Percentiles rank a stretch among this genome's conserved stretches.
phyloP scores from a whole-genome alignment of 192 early-diverging fungal genomes.

The Coemansia sp. region DNA sequence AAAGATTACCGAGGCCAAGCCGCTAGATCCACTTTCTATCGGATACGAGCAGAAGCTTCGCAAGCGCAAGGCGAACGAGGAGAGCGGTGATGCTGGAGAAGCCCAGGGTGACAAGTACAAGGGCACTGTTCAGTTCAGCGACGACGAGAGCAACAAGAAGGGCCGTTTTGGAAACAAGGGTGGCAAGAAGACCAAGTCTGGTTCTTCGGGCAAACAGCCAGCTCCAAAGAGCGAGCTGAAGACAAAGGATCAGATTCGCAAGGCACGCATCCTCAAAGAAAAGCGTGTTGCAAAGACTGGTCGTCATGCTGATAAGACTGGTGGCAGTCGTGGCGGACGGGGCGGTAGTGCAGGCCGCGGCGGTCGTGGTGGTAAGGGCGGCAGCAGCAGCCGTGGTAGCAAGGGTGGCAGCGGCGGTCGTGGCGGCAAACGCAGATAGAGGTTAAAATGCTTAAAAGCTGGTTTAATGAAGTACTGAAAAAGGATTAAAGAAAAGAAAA shows the following conservation, averaged over 20 bases:
- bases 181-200: slow-evolving; percentile 20
- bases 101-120: slow-evolving; percentile 33
- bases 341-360: slow-evolving; percentile 7
- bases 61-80: slow-evolving; percentile 56
- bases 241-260: slow-evolving; percentile 74
- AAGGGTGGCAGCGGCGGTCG: slow-evolving; percentile 16
- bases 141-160: slow-evolving; percentile 15
- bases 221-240: slow-evolving; percentile 71
- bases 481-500: slow-evolving; percentile 4
- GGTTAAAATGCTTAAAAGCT: not conserved
- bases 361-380: not conserved
- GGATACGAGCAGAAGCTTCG: slow-evolving; percentile 67
- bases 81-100: slow-evolving; percentile 19
- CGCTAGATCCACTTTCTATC: slow-evolving; percentile 61
- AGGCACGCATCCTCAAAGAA: slow-evolving; percentile 66
- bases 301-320: slow-evolving; percentile 15
- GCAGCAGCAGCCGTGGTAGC: slow-evolving; percentile 1
- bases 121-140: slow-evolving; percentile 46
- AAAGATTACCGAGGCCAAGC: slow-evolving; percentile 66
- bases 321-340: slow-evolving; percentile 6
- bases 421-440: slow-evolving; percentile 29
- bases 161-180: slow-evolving; percentile 14
- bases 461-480: not conserved
- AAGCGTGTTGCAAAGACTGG: slow-evolving; percentile 66
- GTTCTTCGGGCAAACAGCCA: slow-evolving; percentile 18